phyloP scores from a whole-genome alignment of 768 basidiomycete species.

The Crassisporium funariophilum region DNA sequence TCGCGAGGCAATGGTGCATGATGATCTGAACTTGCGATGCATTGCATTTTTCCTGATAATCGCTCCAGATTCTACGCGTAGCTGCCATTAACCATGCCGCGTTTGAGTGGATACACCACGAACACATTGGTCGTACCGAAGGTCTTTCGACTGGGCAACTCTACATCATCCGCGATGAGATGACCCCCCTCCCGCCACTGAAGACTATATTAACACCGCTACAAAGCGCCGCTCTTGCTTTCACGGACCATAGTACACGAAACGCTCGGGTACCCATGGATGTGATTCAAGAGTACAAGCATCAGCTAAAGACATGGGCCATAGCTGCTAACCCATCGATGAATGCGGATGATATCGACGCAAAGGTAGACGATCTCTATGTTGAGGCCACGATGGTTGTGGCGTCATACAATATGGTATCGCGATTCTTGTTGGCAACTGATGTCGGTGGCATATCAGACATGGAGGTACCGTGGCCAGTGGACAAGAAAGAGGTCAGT shows the following conservation, averaged over 20 bases:
- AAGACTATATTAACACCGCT: slow-evolving; percentile 45
- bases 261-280: slow-evolving; percentile 44
- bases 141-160: slow-evolving; percentile 59
- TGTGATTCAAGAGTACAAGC: slow-evolving; percentile 42
- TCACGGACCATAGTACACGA: slow-evolving; percentile 61
- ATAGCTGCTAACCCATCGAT: slow-evolving; percentile 15
- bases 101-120: slow-evolving; percentile 63
- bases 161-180: slow-evolving; percentile 51
- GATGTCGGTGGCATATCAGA: slow-evolving; percentile 60
- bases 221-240: slow-evolving; percentile 54
- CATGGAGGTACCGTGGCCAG: slow-evolving; percentile 49
- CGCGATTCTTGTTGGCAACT: slow-evolving; percentile 60
- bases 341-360: slow-evolving; percentile 24
- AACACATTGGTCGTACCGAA: slow-evolving; percentile 47
- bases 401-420: slow-evolving; percentile 69
- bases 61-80: slow-evolving; percentile 47
- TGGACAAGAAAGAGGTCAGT: slow-evolving; percentile 45
- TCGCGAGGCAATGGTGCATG: slow-evolving; percentile 51
- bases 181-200: slow-evolving; percentile 41
- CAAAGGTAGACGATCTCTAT: slow-evolving; percentile 43
- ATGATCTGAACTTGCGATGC: not conserved
- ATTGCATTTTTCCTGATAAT: not conserved
- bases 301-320: slow-evolving; percentile 33
- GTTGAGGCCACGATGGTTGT: slow-evolving; percentile 57
- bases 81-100: slow-evolving; percentile 51